Evolutionary conservation across 768 basidiomycete species (phyloP).

Genomic region (Pisolithus tinctorius): DNA sequence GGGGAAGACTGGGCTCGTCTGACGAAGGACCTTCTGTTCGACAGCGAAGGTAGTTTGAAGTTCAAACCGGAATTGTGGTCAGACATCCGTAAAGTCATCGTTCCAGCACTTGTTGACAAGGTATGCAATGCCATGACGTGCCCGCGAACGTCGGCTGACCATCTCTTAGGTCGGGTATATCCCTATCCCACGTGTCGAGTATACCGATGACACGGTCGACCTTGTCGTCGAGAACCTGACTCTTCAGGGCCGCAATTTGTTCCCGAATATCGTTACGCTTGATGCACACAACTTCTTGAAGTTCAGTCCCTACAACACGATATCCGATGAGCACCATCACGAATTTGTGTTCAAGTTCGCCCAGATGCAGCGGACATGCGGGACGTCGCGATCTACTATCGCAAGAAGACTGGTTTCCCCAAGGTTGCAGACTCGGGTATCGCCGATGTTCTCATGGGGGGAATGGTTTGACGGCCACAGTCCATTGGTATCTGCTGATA

Average conservation of each 20-base stretch:
- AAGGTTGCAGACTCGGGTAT: constrained; percentile 78
- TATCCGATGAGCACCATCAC: constrained; percentile 57
- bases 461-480: constrained; percentile 63
- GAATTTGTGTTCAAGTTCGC: constrained; percentile 66
- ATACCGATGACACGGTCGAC: constrained; percentile 80
- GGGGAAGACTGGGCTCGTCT: constrained; percentile 79
- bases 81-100: constrained; percentile 76
- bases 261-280: constrained; percentile 70
- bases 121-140: constrained; percentile 31
- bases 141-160: background rate
- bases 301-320: constrained; percentile 68
- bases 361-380: constrained; percentile 94
- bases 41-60: constrained; percentile 68
- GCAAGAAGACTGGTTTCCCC: constrained; percentile 76
- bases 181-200: constrained; percentile 92
- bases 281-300: constrained; percentile 79
- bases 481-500: constrained; percentile 56
- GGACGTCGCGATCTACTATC: constrained; percentile 89
- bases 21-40: constrained; percentile 78
- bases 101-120: constrained; percentile 72
- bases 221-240: constrained; percentile 92
- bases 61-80: constrained; percentile 89
- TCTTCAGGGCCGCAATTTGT: constrained; percentile 79
- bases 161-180: constrained; percentile 57
- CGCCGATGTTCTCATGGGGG: constrained; percentile 86